Conservation (phyloP, 2,329 filamentous ascomycete genomes). For the Basipetospora chlamydospora region DNA sequence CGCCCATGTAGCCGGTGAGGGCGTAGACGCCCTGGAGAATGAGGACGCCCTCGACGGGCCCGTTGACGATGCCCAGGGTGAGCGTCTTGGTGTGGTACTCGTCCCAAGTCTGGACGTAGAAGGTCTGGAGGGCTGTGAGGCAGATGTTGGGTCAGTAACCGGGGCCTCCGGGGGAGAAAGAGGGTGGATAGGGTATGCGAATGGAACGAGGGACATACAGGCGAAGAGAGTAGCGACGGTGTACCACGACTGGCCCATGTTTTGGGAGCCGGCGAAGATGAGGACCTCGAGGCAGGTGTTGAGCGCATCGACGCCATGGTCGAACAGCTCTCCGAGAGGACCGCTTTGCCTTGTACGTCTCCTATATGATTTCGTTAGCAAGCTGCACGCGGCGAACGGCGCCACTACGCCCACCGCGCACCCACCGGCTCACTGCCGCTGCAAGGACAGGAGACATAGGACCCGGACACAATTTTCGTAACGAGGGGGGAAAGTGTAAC, state of each 20-base stretch:
- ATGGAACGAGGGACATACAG: slow-evolving; percentile 33
- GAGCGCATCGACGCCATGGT: slow-evolving; percentile 91
- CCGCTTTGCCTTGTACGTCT: slow-evolving; percentile 84
- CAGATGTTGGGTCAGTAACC: slow-evolving; percentile 8
- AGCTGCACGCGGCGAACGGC: not conserved
- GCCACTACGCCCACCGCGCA: too few relatives aligned
- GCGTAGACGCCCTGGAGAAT: slow-evolving; percentile 71
- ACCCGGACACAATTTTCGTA: too few relatives aligned
- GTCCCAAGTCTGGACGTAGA: slow-evolving; percentile 98
- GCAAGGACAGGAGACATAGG: too few relatives aligned
- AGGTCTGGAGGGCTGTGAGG: slow-evolving; percentile 65
- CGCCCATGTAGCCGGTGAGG: slow-evolving; percentile 71
- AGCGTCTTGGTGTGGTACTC: slow-evolving; percentile 97
- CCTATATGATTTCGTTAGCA: slow-evolving; percentile 24
- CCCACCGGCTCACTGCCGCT: too few relatives aligned
- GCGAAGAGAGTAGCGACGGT: slow-evolving; percentile 75
- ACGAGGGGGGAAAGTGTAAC: slow-evolving; percentile 18
- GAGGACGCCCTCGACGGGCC: slow-evolving; percentile 86
- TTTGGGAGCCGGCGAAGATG: slow-evolving; percentile 83
- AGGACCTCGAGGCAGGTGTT: slow-evolving; percentile 92
- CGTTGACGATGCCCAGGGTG: slow-evolving; percentile 81
- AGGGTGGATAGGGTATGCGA: not conserved
- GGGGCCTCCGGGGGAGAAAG: too few relatives aligned
- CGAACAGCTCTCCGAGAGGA: slow-evolving; percentile 88
- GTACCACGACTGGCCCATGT: slow-evolving; percentile 83